These are phyloP conservation scores for Limonomyces culmigenus DNA, from an alignment of 1,284 basidiomycete genomes.

Conservation along the genomic window DNA sequence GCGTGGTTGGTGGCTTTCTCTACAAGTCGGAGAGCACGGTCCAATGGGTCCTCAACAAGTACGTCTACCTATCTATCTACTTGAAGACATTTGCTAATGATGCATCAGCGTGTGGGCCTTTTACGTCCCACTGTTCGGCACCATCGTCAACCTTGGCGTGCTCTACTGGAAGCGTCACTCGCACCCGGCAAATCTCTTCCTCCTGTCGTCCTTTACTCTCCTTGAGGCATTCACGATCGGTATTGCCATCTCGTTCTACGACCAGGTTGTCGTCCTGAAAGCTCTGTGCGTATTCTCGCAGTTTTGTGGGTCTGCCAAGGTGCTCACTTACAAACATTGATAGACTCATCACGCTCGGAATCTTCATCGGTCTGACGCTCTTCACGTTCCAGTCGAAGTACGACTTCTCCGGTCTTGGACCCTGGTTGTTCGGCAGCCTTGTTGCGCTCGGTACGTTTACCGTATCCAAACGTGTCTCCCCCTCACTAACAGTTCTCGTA, in stretches of 20 bases:
- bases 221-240: slow-evolving; percentile 73
- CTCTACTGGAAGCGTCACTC: slow-evolving; percentile 81
- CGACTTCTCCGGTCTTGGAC: slow-evolving; percentile 74
- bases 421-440: slow-evolving; percentile 68
- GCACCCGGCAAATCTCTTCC: slow-evolving; percentile 66
- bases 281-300: slow-evolving; percentile 31
- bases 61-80: slow-evolving; percentile 8
- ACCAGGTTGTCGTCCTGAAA: slow-evolving; percentile 67
- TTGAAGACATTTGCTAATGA: slow-evolving; percentile 7
- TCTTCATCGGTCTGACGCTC: slow-evolving; percentile 26
- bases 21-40: slow-evolving; percentile 40
- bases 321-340: neutral
- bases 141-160: slow-evolving; percentile 57
- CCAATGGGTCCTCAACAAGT: slow-evolving; percentile 59
- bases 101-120: slow-evolving; percentile 46
- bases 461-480: neutral
- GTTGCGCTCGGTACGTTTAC: slow-evolving; percentile 38
- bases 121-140: slow-evolving; percentile 59
- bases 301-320: neutral
- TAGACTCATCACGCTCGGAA: slow-evolving; percentile 16
- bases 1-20: slow-evolving; percentile 47
- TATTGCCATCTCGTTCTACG: slow-evolving; percentile 59
- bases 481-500: slow-evolving; percentile 12
- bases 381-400: slow-evolving; percentile 21
- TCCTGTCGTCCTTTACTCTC: slow-evolving; percentile 64